Percentiles rank a stretch among this genome's conserved stretches.
Evolutionary conservation across 768 basidiomycete species (phyloP).

Genomic region (Ephemerocybe angulata): DNA sequence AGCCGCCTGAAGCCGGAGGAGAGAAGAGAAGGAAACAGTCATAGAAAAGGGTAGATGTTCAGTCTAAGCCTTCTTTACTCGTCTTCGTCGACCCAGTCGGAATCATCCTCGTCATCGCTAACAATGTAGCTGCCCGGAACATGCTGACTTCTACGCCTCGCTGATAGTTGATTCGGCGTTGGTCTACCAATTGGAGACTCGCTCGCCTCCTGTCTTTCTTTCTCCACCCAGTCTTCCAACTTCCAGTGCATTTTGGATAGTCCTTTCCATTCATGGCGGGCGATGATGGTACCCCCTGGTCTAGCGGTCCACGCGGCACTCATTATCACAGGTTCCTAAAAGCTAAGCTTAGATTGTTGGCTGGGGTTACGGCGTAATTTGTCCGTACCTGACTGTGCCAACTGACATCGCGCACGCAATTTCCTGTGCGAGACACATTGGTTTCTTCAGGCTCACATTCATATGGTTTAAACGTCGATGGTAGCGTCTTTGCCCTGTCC

Average conservation of each 20-base stretch:
- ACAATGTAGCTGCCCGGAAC: constrained; percentile 4
- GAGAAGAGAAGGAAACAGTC: not conserved
- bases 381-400: constrained; percentile 84
- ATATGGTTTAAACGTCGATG: constrained; percentile 72
- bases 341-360: not conserved
- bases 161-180: constrained; percentile 20
- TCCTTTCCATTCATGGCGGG: constrained; percentile 96
- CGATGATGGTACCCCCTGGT: constrained; percentile 69
- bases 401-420: constrained; percentile 87
- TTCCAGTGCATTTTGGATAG: constrained; percentile 62
- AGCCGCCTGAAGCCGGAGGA: not conserved
- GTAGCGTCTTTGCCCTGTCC: constrained; percentile 70
- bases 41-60: too few relatives aligned
- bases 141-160: not conserved
- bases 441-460: constrained; percentile 43
- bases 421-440: constrained; percentile 23
- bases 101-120: constrained; percentile 9
- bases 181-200: constrained; percentile 17
- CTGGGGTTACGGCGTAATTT: not conserved
- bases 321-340: constrained; percentile 84
- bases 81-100: constrained; percentile 9
- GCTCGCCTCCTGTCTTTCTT: constrained; percentile 26
- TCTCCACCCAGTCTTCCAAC: constrained; percentile 77
- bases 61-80: constrained; percentile 8
- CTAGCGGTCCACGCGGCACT: constrained; percentile 83